These are phyloP conservation scores for Aciculosporium take DNA, from an alignment of 2,329 filamentous ascomycete species.

Conservation along the genomic window DNA sequence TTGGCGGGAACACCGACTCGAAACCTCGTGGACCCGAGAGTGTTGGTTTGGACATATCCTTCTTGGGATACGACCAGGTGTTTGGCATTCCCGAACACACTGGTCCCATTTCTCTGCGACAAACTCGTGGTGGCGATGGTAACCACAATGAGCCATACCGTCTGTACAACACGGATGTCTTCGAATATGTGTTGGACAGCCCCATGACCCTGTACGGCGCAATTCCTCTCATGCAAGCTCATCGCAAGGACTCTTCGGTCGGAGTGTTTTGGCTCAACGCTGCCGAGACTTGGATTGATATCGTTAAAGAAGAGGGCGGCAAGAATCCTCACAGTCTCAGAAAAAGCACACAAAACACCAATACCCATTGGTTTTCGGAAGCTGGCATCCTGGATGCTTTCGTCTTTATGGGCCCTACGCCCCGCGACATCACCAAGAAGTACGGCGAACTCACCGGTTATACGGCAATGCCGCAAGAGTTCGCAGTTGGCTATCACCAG, in stretches of 20 bases:
- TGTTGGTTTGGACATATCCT: slow-evolving; percentile 78
- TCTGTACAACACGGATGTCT: slow-evolving; percentile 92
- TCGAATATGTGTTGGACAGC: slow-evolving; percentile 93
- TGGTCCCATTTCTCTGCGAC: slow-evolving; percentile 72
- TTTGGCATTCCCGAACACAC: slow-evolving; percentile 92
- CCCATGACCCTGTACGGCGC: slow-evolving; percentile 98
- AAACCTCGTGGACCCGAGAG: slow-evolving; percentile 95
- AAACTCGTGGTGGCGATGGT: slow-evolving; percentile 77
- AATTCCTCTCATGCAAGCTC: slow-evolving; percentile 96
- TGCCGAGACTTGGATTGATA: slow-evolving; percentile 94
- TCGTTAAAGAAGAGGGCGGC: slow-evolving; percentile 62
- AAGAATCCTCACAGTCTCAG: slow-evolving; percentile 69
- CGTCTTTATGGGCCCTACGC: slow-evolving; percentile 80
- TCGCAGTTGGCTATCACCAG: slow-evolving; percentile 87
- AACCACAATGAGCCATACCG: slow-evolving; percentile 84
- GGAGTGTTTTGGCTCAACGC: slow-evolving; percentile 96
- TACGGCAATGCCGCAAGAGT: slow-evolving; percentile 82
- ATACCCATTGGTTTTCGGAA: slow-evolving; percentile 96
- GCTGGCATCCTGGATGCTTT: slow-evolving; percentile 82
- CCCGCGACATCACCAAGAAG: slow-evolving; percentile 63
- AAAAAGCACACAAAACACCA: slow-evolving; percentile 54
- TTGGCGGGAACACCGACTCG: slow-evolving; percentile 86
- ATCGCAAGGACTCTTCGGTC: slow-evolving; percentile 83
- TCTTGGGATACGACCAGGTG: slow-evolving; percentile 82
- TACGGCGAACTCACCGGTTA: slow-evolving; percentile 87